These are phyloP conservation scores for Microdochium bolleyi DNA, from an alignment of 2,329 filamentous ascomycete genomes.

Conservation along the genomic window DNA sequence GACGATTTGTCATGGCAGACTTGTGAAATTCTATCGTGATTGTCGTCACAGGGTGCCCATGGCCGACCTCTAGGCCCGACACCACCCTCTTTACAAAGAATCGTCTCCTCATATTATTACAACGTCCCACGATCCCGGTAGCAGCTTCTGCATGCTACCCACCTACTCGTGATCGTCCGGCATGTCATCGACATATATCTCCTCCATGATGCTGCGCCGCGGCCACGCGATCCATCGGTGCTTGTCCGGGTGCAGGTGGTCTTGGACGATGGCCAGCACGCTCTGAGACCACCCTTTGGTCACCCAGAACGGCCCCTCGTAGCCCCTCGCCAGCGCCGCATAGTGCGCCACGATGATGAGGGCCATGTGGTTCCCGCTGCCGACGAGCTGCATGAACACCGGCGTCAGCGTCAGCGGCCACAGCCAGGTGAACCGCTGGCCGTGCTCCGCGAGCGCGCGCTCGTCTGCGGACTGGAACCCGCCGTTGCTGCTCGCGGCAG, in stretches of 20 bases:
- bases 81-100: too few relatives aligned
- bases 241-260: conserved; percentile 2
- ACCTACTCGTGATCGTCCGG: not conserved
- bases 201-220: conserved; percentile 6
- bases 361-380: conserved; percentile 5
- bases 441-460: not conserved
- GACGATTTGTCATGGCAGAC: too few relatives aligned
- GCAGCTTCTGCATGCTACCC: too few relatives aligned
- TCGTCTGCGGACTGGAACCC: too few relatives aligned
- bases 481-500: too few relatives aligned
- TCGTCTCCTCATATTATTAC: too few relatives aligned
- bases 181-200: conserved; percentile 8
- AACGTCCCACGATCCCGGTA: too few relatives aligned
- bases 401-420: conserved; percentile 7
- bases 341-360: conserved; percentile 12
- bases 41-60: too few relatives aligned
- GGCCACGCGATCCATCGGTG: conserved; percentile 9
- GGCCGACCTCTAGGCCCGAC: too few relatives aligned
- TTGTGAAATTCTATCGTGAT: too few relatives aligned
- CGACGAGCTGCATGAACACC: conserved; percentile 9
- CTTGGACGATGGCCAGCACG: conserved; percentile 7
- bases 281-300: conserved; percentile 7
- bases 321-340: conserved; percentile 4
- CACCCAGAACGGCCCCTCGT: conserved; percentile 4
- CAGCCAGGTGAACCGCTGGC: conserved; percentile 5